phyloP scores from a whole-genome alignment of 1,284 basidiomycete species.

The Exobasidium cylindrosporum region DNA sequence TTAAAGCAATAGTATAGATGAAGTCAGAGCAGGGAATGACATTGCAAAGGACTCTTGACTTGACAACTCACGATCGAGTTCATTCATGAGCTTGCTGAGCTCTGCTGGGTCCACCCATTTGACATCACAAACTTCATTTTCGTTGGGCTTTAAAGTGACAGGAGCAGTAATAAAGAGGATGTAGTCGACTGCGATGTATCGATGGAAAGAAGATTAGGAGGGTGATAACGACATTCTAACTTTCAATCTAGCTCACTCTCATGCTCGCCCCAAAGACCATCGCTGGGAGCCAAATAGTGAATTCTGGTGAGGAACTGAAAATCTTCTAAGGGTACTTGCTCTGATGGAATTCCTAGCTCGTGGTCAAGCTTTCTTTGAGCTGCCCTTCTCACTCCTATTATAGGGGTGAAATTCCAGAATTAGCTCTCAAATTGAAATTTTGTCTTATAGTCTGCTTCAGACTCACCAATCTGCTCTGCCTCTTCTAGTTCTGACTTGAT shows the following conservation, averaged over 20 bases:
- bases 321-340: constrained; percentile 70
- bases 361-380: constrained; percentile 94
- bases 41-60: not conserved
- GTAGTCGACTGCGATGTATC: constrained; percentile 71
- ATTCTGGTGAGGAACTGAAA: constrained; percentile 96
- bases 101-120: constrained; percentile 89
- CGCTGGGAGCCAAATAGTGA: constrained; percentile 91
- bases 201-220: not conserved
- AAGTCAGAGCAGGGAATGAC: too few relatives aligned
- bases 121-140: constrained; percentile 86
- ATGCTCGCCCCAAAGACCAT: constrained; percentile 96
- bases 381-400: constrained; percentile 72
- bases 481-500: constrained; percentile 70
- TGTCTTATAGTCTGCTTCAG: constrained; percentile 22
- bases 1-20: too few relatives aligned
- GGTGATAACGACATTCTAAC: not conserved
- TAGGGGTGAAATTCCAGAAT: constrained; percentile 27
- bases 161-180: constrained; percentile 91
- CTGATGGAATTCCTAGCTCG: constrained; percentile 84
- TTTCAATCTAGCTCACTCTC: constrained; percentile 68
- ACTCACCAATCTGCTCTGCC: constrained; percentile 63
- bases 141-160: constrained; percentile 78
- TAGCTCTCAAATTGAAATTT: not conserved
- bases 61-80: constrained; percentile 58
- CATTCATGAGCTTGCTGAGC: constrained; percentile 83